Conservation (phyloP, 1,284 basidiomycete species). For the Cutaneotrichosporon cutaneum region DNA sequence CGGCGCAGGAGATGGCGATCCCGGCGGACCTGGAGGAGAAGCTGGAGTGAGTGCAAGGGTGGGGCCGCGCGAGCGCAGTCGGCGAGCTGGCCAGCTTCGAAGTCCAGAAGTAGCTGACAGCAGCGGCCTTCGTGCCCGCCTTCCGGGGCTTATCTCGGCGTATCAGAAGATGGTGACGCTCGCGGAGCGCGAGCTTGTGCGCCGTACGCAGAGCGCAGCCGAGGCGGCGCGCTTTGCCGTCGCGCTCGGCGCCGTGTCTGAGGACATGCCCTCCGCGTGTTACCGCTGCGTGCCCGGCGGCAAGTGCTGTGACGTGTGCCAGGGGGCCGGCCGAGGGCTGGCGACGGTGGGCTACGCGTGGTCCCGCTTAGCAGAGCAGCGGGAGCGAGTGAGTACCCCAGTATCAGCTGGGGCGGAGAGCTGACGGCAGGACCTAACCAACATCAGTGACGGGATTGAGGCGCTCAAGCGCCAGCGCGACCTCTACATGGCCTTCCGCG, state of each 20-base stretch:
- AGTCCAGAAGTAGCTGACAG: background rate
- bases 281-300: slow-evolving; percentile 56
- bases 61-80: background rate
- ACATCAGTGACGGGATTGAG: slow-evolving; percentile 33
- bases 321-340: slow-evolving; percentile 73
- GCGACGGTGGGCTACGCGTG: slow-evolving; percentile 67
- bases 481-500: slow-evolving; percentile 77
- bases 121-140: slow-evolving; percentile 68
- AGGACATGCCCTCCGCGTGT: slow-evolving; percentile 54
- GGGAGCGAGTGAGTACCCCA: slow-evolving; percentile 66
- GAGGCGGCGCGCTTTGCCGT: slow-evolving; percentile 78
- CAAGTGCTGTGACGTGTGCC: slow-evolving; percentile 67
- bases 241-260: slow-evolving; percentile 71
- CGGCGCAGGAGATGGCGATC: slow-evolving; percentile 83
- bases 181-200: slow-evolving; percentile 77
- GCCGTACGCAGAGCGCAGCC: slow-evolving; percentile 80
- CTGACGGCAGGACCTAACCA: slow-evolving; percentile 13
- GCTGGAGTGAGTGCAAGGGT: slow-evolving; percentile 61
- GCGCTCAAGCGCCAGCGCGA: slow-evolving; percentile 71
- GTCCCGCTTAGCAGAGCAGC: slow-evolving; percentile 70
- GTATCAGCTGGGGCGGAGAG: background rate
- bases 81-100: background rate
- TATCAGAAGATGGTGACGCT: slow-evolving; percentile 86
- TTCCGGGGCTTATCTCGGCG: slow-evolving; percentile 69
- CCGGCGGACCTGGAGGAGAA: slow-evolving; percentile 88